Base-by-base conservation (phyloP, 2,329 filamentous ascomycete genomes). In the Epichloe scottii region DNA sequence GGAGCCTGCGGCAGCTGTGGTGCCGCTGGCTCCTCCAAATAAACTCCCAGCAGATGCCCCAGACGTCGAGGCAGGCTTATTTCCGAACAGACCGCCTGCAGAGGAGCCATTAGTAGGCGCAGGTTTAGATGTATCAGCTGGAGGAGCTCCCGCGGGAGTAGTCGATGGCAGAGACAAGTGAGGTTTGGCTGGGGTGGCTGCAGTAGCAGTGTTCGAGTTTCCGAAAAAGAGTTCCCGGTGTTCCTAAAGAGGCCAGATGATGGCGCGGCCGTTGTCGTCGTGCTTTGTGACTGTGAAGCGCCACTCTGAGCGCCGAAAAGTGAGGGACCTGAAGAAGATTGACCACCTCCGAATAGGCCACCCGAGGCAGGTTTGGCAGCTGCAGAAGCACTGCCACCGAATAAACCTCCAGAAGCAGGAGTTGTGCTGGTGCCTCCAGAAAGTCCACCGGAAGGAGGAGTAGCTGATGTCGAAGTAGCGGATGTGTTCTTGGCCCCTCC, bases 61-160 rank as follows among this genome's bases (percentile, higher is more conserved):
- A 46, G 59, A 46, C 21, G 55, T 45, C 19, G 60, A 53, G 5
- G 62, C 53, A 17, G 62, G 55, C 39, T 64, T 57, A n/a, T 57
- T 50, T 26, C 49, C 55, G 21, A 59, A 60, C 4, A 58, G 8
- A 23, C 19, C 23, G 12, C 49, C 42, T 15, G 49, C 50, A 38
- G 56, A 59, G 40, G 60, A 52, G 34, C 62, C 59, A 41, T 61
- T 55, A 45, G 44, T 35, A 33, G 51, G 23, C 3, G 47, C 54
- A 49, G 64, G 56, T 52, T 65, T 64, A n/a, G 63, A 57, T 21
- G 60, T 55, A 50, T 66, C 68, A 5, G 67, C 59, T 0, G 76
- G 75, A 51, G 77, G 77, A n/a, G 73, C 71, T 37, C 77, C 77
- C 21, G 76, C 76, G 15, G 77, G 76, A 37, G 77, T 79, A 15